These are phyloP conservation scores for Scutellaria barbata DNA, from an alignment of 257 asterid species.

Conservation along the genomic window DNA sequence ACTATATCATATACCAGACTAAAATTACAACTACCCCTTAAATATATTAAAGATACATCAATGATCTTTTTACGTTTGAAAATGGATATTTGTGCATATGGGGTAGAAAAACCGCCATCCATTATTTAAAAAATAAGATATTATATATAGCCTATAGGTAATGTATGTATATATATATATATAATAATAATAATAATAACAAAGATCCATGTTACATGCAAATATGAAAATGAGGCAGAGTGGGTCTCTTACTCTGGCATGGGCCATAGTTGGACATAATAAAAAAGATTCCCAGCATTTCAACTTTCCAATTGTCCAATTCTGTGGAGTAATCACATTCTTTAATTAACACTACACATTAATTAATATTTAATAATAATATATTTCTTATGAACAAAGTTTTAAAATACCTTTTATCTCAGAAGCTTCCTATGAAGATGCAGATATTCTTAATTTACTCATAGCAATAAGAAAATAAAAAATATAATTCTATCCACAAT, in stretches of 20 bases:
- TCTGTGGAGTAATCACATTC: conserved; percentile 29
- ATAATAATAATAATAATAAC: too few species aligned
- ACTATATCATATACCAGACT: too few species aligned
- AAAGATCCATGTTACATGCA: conserved; percentile 64
- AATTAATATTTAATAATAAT: not conserved
- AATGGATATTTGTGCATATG: too few species aligned
- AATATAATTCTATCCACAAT: too few species aligned
- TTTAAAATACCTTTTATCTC: not conserved
- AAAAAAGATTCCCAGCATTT: conserved; percentile 47
- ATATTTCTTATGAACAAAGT: not conserved
- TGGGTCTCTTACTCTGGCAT: conserved; percentile 57
- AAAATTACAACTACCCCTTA: too few species aligned
- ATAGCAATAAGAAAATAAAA: not conserved
- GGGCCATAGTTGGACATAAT: conserved; percentile 44
- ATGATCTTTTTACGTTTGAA: too few species aligned
- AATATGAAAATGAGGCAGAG: conserved; percentile 49
- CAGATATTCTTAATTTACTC: conserved; percentile 18
- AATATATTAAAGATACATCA: too few species aligned
- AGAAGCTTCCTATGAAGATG: conserved; percentile 45
- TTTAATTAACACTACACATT: conserved; percentile 12
- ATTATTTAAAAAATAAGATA: too few species aligned
- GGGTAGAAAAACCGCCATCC: too few species aligned
- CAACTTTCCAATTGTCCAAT: conserved; percentile 43
- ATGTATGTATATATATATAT: too few species aligned
- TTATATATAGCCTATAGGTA: too few species aligned